phyloP scores from a whole-genome alignment of 1,139 yeast species.

The Kurtzmaniella natalensis region DNA sequence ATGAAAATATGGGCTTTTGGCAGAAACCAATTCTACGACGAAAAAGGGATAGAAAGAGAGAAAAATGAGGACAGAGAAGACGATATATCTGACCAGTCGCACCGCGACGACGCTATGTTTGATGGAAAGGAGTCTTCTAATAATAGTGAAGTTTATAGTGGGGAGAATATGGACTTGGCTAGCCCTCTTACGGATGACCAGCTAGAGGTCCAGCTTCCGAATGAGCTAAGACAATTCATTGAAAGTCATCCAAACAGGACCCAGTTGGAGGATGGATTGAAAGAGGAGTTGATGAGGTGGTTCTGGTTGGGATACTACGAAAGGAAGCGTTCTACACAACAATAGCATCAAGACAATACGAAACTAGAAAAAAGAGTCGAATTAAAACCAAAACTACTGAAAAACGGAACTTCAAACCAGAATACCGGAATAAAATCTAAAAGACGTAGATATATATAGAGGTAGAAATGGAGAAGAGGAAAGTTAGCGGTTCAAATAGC shows the following conservation, averaged over 20 bases:
- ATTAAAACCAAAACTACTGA: no score
- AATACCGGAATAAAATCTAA: no score
- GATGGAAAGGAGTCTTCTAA: no score
- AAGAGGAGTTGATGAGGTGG: constrained; percentile 8
- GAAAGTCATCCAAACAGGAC: neutral
- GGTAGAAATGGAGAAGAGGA: no score
- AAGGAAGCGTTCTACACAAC: no score
- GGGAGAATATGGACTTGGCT: neutral
- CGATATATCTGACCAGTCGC: constrained; percentile 2
- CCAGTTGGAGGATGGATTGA: constrained; percentile 4
- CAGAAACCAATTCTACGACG: neutral
- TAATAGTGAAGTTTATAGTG: no score
- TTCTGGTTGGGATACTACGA: constrained; percentile 8
- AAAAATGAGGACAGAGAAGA: neutral
- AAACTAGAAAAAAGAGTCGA: no score
- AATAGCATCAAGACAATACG: no score
- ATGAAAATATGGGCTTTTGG: neutral
- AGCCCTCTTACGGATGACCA: neutral
- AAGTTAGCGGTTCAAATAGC: no score
- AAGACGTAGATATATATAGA: no score
- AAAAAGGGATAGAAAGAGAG: neutral
- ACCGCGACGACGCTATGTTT: no score
- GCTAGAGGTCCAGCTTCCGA: neutral
- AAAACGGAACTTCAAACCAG: no score
- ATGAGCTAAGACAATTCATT: neutral